These are phyloP conservation scores for Acidomyces sp. DNA, from an alignment of 495 filamentous ascomycete genomes.

Conservation along the genomic window DNA sequence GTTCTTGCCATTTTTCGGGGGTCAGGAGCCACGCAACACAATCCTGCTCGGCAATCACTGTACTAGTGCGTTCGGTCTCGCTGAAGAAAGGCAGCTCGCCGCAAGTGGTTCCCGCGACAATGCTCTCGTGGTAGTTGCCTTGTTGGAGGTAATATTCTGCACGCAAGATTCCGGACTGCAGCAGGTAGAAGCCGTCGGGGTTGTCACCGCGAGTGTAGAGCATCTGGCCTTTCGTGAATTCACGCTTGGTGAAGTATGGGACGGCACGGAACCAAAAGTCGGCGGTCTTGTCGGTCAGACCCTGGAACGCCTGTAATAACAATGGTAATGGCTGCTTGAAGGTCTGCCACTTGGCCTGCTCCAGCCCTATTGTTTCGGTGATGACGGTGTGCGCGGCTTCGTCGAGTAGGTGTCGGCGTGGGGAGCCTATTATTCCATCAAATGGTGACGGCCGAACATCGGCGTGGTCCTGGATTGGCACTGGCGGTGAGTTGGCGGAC, in stretches of 20 bases:
- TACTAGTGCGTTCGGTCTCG: conserved; percentile 73
- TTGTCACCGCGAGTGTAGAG: conserved; percentile 48
- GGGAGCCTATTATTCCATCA: conserved; percentile 55
- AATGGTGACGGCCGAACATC: conserved; percentile 23
- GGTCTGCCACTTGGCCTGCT: conserved; percentile 49
- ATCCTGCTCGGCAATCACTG: conserved; percentile 67
- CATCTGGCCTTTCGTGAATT: conserved; percentile 52
- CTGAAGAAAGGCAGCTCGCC: conserved; percentile 94
- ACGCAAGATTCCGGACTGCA: conserved; percentile 77
- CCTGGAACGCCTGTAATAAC: conserved; percentile 83
- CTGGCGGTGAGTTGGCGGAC: conserved; percentile 10
- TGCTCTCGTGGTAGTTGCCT: conserved; percentile 76
- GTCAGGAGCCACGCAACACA: conserved; percentile 73
- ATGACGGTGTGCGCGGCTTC: conserved; percentile 47
- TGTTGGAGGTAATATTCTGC: conserved; percentile 84
- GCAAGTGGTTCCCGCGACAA: conserved; percentile 88
- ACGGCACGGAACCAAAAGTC: conserved; percentile 84
- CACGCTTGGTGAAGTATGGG: conserved; percentile 54
- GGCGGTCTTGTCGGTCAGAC: conserved; percentile 67
- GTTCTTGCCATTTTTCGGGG: conserved; percentile 48
- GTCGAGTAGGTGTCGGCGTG: conserved; percentile 62
- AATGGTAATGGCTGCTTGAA: conserved; percentile 83
- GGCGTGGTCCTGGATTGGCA: neutral
- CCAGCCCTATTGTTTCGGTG: conserved; percentile 33
- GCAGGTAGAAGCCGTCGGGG: conserved; percentile 68